Conservation (phyloP, 345 rosid species). For the Lagerstroemia speciosa region DNA sequence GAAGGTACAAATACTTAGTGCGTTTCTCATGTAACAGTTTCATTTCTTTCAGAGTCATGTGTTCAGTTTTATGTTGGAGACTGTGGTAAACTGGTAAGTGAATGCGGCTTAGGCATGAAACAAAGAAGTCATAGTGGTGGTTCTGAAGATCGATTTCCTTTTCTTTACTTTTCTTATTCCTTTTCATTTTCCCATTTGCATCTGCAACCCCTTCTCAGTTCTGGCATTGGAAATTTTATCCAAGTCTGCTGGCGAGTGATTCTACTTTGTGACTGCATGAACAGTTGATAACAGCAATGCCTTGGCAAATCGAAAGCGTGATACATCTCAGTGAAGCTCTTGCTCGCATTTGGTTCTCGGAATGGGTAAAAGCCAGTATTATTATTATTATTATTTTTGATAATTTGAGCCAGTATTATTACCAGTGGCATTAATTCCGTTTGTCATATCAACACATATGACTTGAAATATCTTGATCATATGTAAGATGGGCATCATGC, state of each 20-base stretch:
- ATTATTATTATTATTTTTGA: too few relatives aligned
- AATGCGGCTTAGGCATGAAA: too few relatives aligned
- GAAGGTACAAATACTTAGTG: slow-evolving; percentile 35
- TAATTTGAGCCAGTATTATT: neutral
- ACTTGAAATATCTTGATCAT: neutral
- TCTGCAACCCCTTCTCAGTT: neutral
- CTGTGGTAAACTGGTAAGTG: neutral
- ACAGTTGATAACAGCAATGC: slow-evolving; percentile 97
- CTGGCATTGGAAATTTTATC: neutral
- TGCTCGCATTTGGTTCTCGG: slow-evolving; percentile 94
- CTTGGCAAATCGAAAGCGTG: slow-evolving; percentile 94
- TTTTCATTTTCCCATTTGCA: neutral
- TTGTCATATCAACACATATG: too few relatives aligned
- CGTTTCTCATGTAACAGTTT: neutral
- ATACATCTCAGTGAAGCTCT: slow-evolving; percentile 95
- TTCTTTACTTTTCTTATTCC: neutral
- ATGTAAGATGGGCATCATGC: slow-evolving; percentile 7
- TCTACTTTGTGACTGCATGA: neutral
- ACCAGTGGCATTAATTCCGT: neutral
- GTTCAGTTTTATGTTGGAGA: neutral
- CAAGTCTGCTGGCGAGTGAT: neutral
- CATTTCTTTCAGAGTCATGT: neutral
- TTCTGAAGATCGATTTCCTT: neutral
- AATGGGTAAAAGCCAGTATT: slow-evolving; percentile 34
- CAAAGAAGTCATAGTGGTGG: neutral